A percentile compares a stretch with the other conserved stretches of the same genome.
Conservation (phyloP, 1,139 yeast species). For the Pichia sp. region DNA sequence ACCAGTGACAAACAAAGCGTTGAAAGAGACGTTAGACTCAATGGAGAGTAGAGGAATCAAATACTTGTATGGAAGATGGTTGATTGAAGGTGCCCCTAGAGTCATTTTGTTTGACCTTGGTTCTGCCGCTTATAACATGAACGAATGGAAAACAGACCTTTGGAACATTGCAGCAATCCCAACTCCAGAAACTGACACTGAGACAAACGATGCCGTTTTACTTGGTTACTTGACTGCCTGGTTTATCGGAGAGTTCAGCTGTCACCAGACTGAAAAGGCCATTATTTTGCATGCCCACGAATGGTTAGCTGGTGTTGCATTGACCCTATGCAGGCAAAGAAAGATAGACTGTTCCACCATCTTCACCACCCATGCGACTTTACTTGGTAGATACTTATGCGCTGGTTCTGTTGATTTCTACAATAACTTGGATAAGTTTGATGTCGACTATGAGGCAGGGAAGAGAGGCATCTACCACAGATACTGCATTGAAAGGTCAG, state of each 20-base stretch:
- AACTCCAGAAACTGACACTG: conserved; percentile 82
- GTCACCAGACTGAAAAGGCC: conserved; percentile 70
- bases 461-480: conserved; percentile 96
- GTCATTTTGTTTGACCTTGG: conserved; percentile 83
- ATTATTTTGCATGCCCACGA: conserved; percentile 95
- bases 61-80: conserved; percentile 92
- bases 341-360: conserved; percentile 91
- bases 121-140: conserved; percentile 64
- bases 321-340: conserved; percentile 88
- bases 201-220: conserved; percentile 87
- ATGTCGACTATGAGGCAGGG: conserved; percentile 97
- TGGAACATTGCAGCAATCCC: conserved; percentile 94
- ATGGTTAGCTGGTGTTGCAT: conserved; percentile 96
- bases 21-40: conserved; percentile 60
- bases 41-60: conserved; percentile 79
- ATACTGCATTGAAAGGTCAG: conserved; percentile 94
- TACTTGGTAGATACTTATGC: conserved; percentile 90
- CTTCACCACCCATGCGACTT: conserved; percentile 95
- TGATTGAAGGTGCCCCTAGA: conserved; percentile 95
- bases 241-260: conserved; percentile 92
- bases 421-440: conserved; percentile 84
- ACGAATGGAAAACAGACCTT: conserved; percentile 92
- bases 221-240: conserved; percentile 94
- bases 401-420: conserved; percentile 96
- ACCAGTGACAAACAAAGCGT: conserved; percentile 59